Conservation (phyloP, 306 rosid species). For the Vachellia pachyceras region DNA sequence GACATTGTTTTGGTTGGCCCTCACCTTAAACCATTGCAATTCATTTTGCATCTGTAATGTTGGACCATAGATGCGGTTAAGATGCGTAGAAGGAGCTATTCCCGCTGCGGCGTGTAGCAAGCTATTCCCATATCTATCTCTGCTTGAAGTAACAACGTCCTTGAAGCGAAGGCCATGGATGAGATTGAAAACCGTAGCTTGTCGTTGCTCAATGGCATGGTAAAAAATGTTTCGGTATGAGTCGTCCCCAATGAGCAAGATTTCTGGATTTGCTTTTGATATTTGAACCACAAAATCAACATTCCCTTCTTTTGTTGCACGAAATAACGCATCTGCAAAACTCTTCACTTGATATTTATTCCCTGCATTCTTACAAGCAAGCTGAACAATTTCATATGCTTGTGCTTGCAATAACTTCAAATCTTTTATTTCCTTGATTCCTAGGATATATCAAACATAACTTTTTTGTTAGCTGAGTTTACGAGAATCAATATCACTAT, state of each 20-base stretch:
- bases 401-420: no score
- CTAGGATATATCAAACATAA: no score
- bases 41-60: background rate
- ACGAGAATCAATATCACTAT: no score
- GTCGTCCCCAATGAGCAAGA: background rate
- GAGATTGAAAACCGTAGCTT: slow-evolving; percentile 17
- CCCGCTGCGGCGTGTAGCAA: slow-evolving; percentile 10
- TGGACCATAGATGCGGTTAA: slow-evolving; percentile 18
- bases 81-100: background rate
- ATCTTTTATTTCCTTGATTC: no score
- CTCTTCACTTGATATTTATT: no score
- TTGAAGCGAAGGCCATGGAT: background rate
- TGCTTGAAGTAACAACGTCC: fast-evolving
- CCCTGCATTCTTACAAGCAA: no score
- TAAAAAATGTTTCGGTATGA: background rate
- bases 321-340: background rate
- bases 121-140: fast-evolving
- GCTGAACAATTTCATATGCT: no score
- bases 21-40: background rate
- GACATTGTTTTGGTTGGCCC: no score
- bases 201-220: background rate
- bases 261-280: background rate
- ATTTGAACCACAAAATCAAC: background rate
- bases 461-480: no score
- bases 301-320: background rate